Conservation (phyloP, 2,329 filamentous ascomycete genomes). For the Ophiocordyceps camponoti-saundersi region DNA sequence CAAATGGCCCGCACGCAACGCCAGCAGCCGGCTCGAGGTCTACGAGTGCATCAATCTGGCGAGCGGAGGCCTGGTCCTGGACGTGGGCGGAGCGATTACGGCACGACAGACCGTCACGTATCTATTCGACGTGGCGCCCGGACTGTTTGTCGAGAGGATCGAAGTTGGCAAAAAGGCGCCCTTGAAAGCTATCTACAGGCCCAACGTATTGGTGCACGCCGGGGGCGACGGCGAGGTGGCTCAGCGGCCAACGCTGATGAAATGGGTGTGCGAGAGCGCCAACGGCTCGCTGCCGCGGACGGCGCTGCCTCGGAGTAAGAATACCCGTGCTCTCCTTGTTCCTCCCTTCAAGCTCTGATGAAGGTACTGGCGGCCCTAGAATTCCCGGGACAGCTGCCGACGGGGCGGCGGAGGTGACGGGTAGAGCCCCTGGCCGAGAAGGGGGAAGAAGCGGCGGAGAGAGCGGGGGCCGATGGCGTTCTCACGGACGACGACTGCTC, state of each 20-base stretch:
- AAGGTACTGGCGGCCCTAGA: conserved; percentile 6
- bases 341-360: conserved; percentile 11
- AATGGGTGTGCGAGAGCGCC: conserved; percentile 15
- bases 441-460: background rate
- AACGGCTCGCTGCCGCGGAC: conserved; percentile 5
- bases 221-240: conserved; percentile 9
- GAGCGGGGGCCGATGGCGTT: background rate
- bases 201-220: conserved; percentile 15
- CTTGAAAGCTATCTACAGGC: conserved; percentile 15
- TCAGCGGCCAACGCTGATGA: conserved; percentile 15
- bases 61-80: conserved; percentile 11
- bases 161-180: conserved; percentile 14
- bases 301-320: conserved; percentile 12
- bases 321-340: conserved; percentile 1
- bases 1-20: conserved; percentile 19
- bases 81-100: conserved; percentile 11
- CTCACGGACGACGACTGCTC: conserved; percentile 2
- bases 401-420: conserved; percentile 1
- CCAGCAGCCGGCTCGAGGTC: conserved; percentile 16
- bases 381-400: conserved; percentile 1
- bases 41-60: conserved; percentile 20
- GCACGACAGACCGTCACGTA: conserved; percentile 14
- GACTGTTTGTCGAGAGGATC: conserved; percentile 18
- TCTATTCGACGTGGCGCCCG: conserved; percentile 19
- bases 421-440: background rate